Evolutionary conservation across 2,329 filamentous ascomycete genomes (phyloP).

Genomic region (Alternaria sp.): DNA sequence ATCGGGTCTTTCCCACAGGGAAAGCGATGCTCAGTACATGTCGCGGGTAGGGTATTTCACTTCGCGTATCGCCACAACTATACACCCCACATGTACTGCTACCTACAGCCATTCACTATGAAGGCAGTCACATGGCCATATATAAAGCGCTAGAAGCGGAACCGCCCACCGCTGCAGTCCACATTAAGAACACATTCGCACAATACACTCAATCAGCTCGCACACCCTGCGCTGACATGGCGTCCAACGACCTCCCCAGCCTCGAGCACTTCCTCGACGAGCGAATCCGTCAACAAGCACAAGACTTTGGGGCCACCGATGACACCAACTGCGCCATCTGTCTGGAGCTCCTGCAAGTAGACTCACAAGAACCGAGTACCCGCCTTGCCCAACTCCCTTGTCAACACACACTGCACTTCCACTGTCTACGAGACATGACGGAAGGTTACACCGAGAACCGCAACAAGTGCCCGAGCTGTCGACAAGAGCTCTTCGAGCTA

Average conservation of each 20-base stretch:
- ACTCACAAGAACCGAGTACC: background rate
- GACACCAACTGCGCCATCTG: background rate
- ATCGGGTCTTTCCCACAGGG: background rate
- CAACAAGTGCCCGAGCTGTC: background rate
- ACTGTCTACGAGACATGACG: background rate
- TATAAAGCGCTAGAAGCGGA: background rate
- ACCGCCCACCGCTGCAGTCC: background rate
- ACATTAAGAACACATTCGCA: background rate
- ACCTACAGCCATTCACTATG: background rate
- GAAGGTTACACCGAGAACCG: background rate
- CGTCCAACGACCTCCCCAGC: background rate
- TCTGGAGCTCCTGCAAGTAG: background rate
- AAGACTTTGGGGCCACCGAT: accelerated
- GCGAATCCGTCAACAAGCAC: background rate
- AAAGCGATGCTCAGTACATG: background rate
- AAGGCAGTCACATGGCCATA: background rate
- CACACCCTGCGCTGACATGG: background rate
- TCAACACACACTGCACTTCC: background rate
- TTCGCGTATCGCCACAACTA: background rate
- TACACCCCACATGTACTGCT: background rate
- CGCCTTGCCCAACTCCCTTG: background rate
- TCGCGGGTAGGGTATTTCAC: background rate
- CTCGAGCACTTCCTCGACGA: background rate
- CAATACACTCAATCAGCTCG: background rate
- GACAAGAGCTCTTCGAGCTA: background rate